Percentiles rank a stretch among this genome's conserved stretches.
Evolutionary conservation across 805 yeast genomes (phyloP).

Genomic region (Yamadazyma ubonensis): DNA sequence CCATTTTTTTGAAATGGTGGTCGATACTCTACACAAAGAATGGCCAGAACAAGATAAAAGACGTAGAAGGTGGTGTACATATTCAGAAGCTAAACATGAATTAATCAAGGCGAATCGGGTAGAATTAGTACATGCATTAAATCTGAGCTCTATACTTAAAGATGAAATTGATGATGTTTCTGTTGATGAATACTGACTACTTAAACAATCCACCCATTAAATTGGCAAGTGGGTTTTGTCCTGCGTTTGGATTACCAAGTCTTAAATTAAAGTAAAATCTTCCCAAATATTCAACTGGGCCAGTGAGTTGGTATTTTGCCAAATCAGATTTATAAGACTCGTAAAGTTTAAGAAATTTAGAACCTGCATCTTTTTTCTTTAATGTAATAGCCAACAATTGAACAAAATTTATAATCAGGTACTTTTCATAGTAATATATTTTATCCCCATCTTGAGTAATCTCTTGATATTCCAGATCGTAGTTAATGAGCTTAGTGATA

Average conservation of each 20-base stretch:
- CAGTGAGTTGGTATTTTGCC: conserved; percentile 33
- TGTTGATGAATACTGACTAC: conserved; percentile 14
- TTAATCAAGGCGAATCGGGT: conserved; percentile 57
- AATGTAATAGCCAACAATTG: conserved; percentile 65
- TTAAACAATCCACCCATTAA: conserved; percentile 63
- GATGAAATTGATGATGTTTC: conserved; percentile 20
- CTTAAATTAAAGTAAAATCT: conserved; percentile 58
- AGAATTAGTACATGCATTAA: conserved; percentile 64
- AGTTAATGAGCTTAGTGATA: conserved; percentile 14
- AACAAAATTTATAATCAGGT: conserved; percentile 60
- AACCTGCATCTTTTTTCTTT: conserved; percentile 44
- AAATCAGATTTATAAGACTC: conserved; percentile 46
- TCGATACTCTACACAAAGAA: conserved; percentile 49
- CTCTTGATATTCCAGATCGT: conserved; percentile 14
- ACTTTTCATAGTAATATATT: conserved; percentile 37
- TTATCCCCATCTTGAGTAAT: conserved; percentile 18
- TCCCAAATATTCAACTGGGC: conserved; percentile 58
- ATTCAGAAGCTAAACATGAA: conserved; percentile 63
- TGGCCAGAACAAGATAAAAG: conserved; percentile 79
- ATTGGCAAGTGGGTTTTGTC: conserved; percentile 46
- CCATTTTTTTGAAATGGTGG: conserved; percentile 79
- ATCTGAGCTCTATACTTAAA: conserved; percentile 50
- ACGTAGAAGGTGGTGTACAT: conserved; percentile 72
- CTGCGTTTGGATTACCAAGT: conserved; percentile 38
- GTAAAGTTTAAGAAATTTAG: conserved; percentile 53